A percentile compares a stretch with the other conserved stretches of the same genome.
Conservation (phyloP, 805 yeast genomes). For the Hanseniaspora lindneri region DNA sequence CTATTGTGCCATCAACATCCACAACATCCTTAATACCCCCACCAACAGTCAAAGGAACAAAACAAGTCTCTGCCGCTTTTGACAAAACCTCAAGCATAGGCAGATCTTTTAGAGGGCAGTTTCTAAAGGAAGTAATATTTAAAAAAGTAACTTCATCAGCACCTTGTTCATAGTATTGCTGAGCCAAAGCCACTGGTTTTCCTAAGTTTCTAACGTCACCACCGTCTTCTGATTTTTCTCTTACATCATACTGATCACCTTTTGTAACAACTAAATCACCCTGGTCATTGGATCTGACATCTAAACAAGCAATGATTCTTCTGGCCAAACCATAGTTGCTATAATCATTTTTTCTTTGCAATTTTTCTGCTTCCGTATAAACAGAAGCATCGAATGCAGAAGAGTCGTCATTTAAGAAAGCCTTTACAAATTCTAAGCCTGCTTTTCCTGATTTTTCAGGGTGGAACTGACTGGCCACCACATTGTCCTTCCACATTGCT, state of each 20-base stretch:
- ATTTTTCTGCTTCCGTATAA: conserved; percentile 22
- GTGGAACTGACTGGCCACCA: conserved; percentile 95
- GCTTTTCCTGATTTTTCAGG: conserved; percentile 97
- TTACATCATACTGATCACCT: conserved; percentile 96
- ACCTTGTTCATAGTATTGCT: conserved; percentile 81
- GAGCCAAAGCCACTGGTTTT: conserved; percentile 90
- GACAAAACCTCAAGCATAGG: conserved; percentile 90
- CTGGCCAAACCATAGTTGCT: conserved; percentile 61
- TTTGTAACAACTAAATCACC: conserved; percentile 97
- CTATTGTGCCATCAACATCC: conserved; percentile 69
- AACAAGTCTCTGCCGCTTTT: conserved; percentile 74
- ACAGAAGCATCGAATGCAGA: conserved; percentile 25
- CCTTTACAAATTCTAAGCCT: conserved; percentile 64
- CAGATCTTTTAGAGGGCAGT: conserved; percentile 81
- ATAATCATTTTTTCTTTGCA: conserved; percentile 27
- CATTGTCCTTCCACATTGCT: conserved; percentile 60
- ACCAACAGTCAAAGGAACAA: conserved; percentile 95
- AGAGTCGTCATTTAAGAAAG: conserved; percentile 40
- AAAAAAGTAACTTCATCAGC: conserved; percentile 95
- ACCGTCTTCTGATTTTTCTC: conserved; percentile 54
- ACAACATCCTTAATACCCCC: conserved; percentile 90
- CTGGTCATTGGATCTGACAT: conserved; percentile 85
- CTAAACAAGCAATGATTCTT: conserved; percentile 90
- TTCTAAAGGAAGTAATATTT: conserved; percentile 90
- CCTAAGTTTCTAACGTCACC: conserved; percentile 78